Conservation (phyloP, 1,139 yeast species). For the Kodamaea derodonti region DNA sequence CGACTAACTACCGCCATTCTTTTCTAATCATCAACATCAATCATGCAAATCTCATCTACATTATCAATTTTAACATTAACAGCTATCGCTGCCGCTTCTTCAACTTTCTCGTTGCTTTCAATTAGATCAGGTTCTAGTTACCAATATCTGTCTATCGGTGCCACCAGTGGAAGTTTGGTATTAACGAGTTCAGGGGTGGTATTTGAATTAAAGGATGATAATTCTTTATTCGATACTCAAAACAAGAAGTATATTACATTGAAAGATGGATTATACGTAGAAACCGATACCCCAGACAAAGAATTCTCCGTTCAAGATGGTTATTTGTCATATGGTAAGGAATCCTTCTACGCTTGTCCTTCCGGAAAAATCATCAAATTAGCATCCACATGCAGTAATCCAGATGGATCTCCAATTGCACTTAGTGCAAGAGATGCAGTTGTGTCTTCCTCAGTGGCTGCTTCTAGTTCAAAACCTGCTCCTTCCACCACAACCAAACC, state of each 20-base stretch:
- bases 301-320: conserved; percentile 16
- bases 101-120: conserved; percentile 16
- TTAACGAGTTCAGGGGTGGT: conserved; percentile 18
- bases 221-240: conserved; percentile 18
- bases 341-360: conserved; percentile 20
- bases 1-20: no score
- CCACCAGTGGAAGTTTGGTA: conserved; percentile 11
- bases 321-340: conserved; percentile 12
- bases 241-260: conserved; percentile 13
- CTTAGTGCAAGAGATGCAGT: conserved; percentile 8
- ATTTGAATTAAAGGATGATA: conserved; percentile 17
- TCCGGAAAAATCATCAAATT: conserved; percentile 11
- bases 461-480: not conserved
- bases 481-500: conserved; percentile 2
- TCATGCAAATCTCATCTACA: conserved; percentile 14
- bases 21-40: no score
- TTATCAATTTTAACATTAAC: conserved; percentile 17
- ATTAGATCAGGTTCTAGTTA: conserved; percentile 24
- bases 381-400: conserved; percentile 8
- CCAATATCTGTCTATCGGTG: conserved; percentile 16
- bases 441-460: conserved; percentile 1
- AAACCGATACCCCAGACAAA: conserved; percentile 13
- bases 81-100: conserved; percentile 23
- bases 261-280: conserved; percentile 13
- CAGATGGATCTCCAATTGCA: conserved; percentile 12